Conservation (phyloP, 2,329 filamentous ascomycete species). For the Coniosporium tulheliwenetii region DNA sequence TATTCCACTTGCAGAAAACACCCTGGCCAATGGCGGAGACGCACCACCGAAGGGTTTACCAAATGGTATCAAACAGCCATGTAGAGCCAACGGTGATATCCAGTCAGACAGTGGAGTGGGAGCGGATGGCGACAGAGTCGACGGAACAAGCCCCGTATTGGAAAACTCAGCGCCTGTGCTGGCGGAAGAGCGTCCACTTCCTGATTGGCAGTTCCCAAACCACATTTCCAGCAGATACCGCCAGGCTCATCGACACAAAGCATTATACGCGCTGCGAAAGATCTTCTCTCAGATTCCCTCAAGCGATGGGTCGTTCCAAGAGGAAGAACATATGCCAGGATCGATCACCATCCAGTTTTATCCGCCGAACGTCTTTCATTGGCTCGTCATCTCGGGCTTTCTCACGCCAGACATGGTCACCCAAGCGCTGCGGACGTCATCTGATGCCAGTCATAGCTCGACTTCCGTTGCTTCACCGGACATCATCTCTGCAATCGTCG, state of each 20-base stretch:
- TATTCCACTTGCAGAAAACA: no score
- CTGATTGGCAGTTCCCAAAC: slow-evolving; percentile 31
- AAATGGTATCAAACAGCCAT: no score
- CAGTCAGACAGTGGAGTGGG: no score
- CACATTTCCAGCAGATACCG: slow-evolving; percentile 27
- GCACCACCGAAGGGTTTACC: no score
- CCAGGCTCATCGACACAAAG: slow-evolving; percentile 48
- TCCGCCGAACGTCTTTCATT: slow-evolving; percentile 38
- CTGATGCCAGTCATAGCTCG: neutral
- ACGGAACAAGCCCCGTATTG: no score
- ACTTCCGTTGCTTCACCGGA: slow-evolving; percentile 38
- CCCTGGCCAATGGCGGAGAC: no score
- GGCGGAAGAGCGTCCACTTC: slow-evolving; percentile 7
- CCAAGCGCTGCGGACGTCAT: slow-evolving; percentile 18
- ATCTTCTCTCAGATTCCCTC: slow-evolving; percentile 23
- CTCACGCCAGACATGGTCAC: slow-evolving; percentile 28
- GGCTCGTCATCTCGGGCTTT: slow-evolving; percentile 41
- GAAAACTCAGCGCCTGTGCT: no score
- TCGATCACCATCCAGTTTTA: slow-evolving; percentile 26
- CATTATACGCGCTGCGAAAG: slow-evolving; percentile 36
- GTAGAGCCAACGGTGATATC: no score
- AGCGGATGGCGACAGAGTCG: no score
- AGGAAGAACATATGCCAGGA: no score
- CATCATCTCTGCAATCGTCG: slow-evolving; percentile 44
- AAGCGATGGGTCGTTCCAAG: neutral